Percentiles rank a stretch among this genome's conserved stretches.
Conservation (phyloP, 2,329 filamentous ascomycete genomes). For the Microcyclospora tardicrescens region DNA sequence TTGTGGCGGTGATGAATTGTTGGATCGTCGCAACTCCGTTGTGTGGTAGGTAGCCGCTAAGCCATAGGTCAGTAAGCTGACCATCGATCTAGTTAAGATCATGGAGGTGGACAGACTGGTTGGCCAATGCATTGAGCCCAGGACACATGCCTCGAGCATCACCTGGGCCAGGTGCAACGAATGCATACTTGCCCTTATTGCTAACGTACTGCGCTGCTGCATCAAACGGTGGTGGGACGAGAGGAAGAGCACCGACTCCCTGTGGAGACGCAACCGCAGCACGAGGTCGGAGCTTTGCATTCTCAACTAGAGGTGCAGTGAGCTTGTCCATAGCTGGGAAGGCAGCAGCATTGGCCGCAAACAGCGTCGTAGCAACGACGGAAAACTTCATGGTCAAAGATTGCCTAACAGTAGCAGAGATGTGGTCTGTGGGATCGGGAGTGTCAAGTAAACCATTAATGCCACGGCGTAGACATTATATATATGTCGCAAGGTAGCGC, state of each 20-base stretch:
- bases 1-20: constrained; percentile 20
- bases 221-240: constrained; percentile 19
- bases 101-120: constrained; percentile 10
- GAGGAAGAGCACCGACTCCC: constrained; percentile 15
- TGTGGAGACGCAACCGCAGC: constrained; percentile 9
- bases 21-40: constrained; percentile 23
- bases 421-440: too few relatives aligned
- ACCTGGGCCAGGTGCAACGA: constrained; percentile 15
- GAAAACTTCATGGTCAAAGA: constrained; percentile 3
- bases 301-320: constrained; percentile 1
- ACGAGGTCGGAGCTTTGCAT: constrained; percentile 1
- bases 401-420: too few relatives aligned
- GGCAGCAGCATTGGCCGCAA: constrained; percentile 5
- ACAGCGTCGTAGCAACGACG: constrained; percentile 2
- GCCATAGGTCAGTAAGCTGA: neutral
- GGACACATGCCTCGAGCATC: constrained; percentile 23
- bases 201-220: constrained; percentile 19
- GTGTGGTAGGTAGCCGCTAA: constrained; percentile 18
- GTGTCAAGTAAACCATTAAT: too few relatives aligned
- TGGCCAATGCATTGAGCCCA: constrained; percentile 23
- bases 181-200: constrained; percentile 16
- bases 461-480: too few relatives aligned
- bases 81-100: too few relatives aligned
- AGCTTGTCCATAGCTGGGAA: constrained; percentile 6
- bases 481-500: too few relatives aligned